phyloP scores from a whole-genome alignment of 2,329 filamentous ascomycete genomes.

The Tolypocladium pustulatum region DNA sequence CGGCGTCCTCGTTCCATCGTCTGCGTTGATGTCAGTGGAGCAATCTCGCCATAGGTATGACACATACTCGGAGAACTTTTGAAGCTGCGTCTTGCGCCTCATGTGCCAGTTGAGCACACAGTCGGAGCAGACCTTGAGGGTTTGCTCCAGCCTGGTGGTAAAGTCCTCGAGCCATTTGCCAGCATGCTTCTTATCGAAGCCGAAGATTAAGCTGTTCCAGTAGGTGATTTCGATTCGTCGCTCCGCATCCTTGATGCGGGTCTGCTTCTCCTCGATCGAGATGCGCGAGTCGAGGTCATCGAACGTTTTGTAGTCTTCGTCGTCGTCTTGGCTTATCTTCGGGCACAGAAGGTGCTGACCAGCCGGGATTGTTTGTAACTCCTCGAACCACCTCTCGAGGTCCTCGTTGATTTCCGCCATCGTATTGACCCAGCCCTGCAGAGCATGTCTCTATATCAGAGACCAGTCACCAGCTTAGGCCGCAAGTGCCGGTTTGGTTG shows the following conservation, averaged over 20 bases:
- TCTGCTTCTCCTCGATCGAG: slow-evolving; percentile 37
- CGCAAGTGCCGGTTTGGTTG: neutral
- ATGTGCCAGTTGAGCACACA: slow-evolving; percentile 69
- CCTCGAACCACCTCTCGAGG: slow-evolving; percentile 31
- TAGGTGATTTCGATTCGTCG: slow-evolving; percentile 51
- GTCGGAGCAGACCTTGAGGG: slow-evolving; percentile 53
- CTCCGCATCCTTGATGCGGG: slow-evolving; percentile 43
- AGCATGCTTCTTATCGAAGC: slow-evolving; percentile 50
- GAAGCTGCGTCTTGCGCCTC: slow-evolving; percentile 51
- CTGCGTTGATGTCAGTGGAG: slow-evolving; percentile 17
- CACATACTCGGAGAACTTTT: slow-evolving; percentile 49
- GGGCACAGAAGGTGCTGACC: slow-evolving; percentile 59
- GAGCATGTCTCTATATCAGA: neutral
- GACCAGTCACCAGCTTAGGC: neutral
- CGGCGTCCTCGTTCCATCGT: slow-evolving; percentile 37
- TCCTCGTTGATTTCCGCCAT: slow-evolving; percentile 30
- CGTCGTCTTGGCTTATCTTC: slow-evolving; percentile 50
- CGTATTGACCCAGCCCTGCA: slow-evolving; percentile 6
- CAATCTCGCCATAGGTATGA: neutral
- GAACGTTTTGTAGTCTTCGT: slow-evolving; percentile 42
- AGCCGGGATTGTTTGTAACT: slow-evolving; percentile 31
- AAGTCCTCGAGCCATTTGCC: slow-evolving; percentile 52
- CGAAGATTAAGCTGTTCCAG: slow-evolving; percentile 58
- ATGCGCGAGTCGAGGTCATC: slow-evolving; percentile 42
- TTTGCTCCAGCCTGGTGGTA: slow-evolving; percentile 42